Conservation (phyloP, 306 rosid species). For the Datisca glomerata region DNA sequence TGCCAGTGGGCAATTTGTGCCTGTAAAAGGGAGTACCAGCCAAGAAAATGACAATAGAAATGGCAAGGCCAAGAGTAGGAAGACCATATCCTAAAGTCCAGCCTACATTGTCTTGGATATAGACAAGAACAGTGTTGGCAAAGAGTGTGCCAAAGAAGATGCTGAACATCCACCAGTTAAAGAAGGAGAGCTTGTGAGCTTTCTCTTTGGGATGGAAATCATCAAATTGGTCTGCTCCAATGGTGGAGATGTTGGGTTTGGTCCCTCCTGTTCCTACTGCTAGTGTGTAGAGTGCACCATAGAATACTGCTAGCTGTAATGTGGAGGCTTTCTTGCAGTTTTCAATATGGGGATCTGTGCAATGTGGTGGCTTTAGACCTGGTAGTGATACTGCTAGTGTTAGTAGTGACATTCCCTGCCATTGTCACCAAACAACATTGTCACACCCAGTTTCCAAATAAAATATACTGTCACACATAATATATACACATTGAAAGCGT, state of each 20-base stretch:
- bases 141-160: slow-evolving; percentile 74
- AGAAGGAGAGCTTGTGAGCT: slow-evolving; percentile 62
- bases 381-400: slow-evolving; percentile 59
- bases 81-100: slow-evolving; percentile 87
- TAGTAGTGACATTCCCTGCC: slow-evolving; percentile 70
- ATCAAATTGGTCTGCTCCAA: slow-evolving; percentile 94
- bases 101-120: slow-evolving; percentile 80
- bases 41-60: slow-evolving; percentile 47
- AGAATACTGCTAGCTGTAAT: slow-evolving; percentile 62
- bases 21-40: slow-evolving; percentile 69
- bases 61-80: slow-evolving; percentile 65
- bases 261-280: slow-evolving; percentile 92
- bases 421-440: background rate
- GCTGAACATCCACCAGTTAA: slow-evolving; percentile 99
- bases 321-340: slow-evolving; percentile 63
- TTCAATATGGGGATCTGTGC: slow-evolving; percentile 23
- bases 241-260: slow-evolving; percentile 86
- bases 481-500: no score
- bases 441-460: background rate
- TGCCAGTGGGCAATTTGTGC: slow-evolving; percentile 44
- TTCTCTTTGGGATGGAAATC: slow-evolving; percentile 73
- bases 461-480: background rate
- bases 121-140: slow-evolving; percentile 71
- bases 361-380: slow-evolving; percentile 47
- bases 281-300: slow-evolving; percentile 67